Percentiles rank a stretch among this genome's conserved stretches.
phyloP scores from a whole-genome alignment of 306 rosid species.

The Biancaea sappan region DNA sequence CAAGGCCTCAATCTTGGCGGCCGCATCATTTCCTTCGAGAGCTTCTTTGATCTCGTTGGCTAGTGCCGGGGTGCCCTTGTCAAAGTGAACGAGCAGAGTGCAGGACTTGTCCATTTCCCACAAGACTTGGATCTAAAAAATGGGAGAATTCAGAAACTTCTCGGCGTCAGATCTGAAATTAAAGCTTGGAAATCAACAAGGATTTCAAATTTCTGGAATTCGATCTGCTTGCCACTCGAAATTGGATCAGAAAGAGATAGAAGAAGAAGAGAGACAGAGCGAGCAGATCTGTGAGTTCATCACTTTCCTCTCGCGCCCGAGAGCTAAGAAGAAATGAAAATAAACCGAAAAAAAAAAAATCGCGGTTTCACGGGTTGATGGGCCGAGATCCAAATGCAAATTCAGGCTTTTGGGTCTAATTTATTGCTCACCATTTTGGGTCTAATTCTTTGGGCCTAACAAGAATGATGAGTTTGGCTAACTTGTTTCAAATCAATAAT shows the following conservation, averaged over 20 bases:
- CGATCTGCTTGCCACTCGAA: not conserved
- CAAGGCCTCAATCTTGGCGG: conserved; percentile 72
- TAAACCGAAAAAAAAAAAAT: not conserved
- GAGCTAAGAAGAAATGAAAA: not conserved
- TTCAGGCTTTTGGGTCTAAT: not conserved
- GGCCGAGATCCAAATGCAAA: not conserved
- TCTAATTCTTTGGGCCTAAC: not conserved
- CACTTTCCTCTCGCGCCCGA: not conserved
- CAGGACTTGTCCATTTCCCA: conserved; percentile 82
- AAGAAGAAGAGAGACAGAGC: not conserved
- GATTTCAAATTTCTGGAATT: not conserved
- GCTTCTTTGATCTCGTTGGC: conserved; percentile 92
- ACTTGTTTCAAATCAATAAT: too few species aligned
- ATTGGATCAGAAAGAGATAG: not conserved
- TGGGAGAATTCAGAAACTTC: not conserved
- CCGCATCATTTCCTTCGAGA: conserved; percentile 77
- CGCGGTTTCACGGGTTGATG: not conserved
- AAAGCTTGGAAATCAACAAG: not conserved
- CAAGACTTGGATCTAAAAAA: conserved; percentile 4
- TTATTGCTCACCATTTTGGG: not conserved
- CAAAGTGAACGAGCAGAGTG: conserved; percentile 83
- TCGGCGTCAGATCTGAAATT: not conserved
- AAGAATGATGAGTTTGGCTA: not conserved
- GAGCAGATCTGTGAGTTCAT: conserved; percentile 14
- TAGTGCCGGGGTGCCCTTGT: conserved; percentile 86